Conservation (phyloP, 805 yeast genomes). For the Yueomyces sinensis region DNA sequence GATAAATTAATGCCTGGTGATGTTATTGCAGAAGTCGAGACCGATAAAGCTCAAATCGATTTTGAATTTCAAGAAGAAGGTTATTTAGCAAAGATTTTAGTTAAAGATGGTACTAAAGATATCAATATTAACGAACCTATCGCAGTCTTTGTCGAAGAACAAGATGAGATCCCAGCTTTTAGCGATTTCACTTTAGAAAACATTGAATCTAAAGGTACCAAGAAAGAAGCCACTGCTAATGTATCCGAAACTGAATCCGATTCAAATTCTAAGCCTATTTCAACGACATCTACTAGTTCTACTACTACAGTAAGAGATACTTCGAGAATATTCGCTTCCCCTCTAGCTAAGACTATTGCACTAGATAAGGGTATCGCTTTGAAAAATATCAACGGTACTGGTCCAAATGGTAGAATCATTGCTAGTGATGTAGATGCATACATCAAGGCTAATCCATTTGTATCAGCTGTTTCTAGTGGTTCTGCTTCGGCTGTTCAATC, state of each 20-base stretch:
- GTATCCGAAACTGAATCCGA: slow-evolving; percentile 25
- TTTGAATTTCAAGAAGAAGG: slow-evolving; percentile 98
- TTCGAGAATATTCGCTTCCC: slow-evolving; percentile 81
- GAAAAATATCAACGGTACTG: slow-evolving; percentile 78
- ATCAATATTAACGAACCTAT: slow-evolving; percentile 91
- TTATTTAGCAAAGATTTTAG: slow-evolving; percentile 71
- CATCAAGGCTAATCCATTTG: slow-evolving; percentile 23
- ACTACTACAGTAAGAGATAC: slow-evolving; percentile 28
- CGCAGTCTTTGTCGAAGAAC: slow-evolving; percentile 89
- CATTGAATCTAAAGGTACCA: slow-evolving; percentile 27
- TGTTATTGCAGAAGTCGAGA: slow-evolving; percentile 90
- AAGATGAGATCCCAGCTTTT: slow-evolving; percentile 76
- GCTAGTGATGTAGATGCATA: slow-evolving; percentile 78
- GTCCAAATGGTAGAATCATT: slow-evolving; percentile 90
- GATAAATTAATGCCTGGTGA: slow-evolving; percentile 87
- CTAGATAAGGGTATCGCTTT: slow-evolving; percentile 82
- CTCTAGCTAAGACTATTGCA: slow-evolving; percentile 87
- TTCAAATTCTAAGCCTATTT: slow-evolving; percentile 25
- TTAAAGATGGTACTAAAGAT: slow-evolving; percentile 78
- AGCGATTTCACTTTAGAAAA: slow-evolving; percentile 73
- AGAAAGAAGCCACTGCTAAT: slow-evolving; percentile 7
- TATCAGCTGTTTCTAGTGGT: slow-evolving; percentile 28
- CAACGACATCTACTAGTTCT: slow-evolving; percentile 19
- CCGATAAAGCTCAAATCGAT: slow-evolving; percentile 97
- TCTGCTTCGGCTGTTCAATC: slow-evolving; percentile 39